These are phyloP conservation scores for Rhizophlyctis rosea DNA, from an alignment of 192 early-diverging fungal genomes.

Conservation along the genomic window DNA sequence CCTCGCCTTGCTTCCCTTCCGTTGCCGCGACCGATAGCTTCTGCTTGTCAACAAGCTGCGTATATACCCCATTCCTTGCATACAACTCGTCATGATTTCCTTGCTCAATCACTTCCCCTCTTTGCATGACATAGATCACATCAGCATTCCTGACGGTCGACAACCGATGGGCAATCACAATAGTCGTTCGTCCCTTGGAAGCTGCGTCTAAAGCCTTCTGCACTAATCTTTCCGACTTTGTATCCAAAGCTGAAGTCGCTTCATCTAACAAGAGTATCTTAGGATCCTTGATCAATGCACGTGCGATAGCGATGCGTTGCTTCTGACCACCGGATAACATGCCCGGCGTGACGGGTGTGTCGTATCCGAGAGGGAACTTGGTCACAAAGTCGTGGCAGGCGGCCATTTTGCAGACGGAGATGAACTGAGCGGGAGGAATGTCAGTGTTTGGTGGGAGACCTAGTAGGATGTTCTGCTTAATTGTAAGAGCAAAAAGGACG, in stretches of 20 bases:
- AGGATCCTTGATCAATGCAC: conserved; percentile 46
- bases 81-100: conserved; percentile 37
- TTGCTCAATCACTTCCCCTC: conserved; percentile 36
- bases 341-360: conserved; percentile 36
- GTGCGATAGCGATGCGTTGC: conserved; percentile 77
- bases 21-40: conserved; percentile 25
- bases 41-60: conserved; percentile 47
- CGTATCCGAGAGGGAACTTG: conserved; percentile 70
- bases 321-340: conserved; percentile 19
- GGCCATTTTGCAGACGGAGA: conserved; percentile 51
- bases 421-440: conserved; percentile 73
- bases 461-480: conserved; percentile 90
- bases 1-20: no score
- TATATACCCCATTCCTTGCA: conserved; percentile 20
- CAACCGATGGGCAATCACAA: conserved; percentile 59
- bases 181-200: conserved; percentile 58
- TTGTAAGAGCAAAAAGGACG: conserved; percentile 83
- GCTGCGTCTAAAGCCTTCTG: conserved; percentile 58
- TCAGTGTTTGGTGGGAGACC: conserved; percentile 64
- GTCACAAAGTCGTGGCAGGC: conserved; percentile 64
- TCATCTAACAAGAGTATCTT: conserved; percentile 77
- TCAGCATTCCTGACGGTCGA: conserved; percentile 49
- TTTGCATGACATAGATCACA: conserved; percentile 38
- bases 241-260: conserved; percentile 68
- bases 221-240: conserved; percentile 59